Conservation (phyloP, 805 yeast species). For the Yamadazyma scolyti region DNA sequence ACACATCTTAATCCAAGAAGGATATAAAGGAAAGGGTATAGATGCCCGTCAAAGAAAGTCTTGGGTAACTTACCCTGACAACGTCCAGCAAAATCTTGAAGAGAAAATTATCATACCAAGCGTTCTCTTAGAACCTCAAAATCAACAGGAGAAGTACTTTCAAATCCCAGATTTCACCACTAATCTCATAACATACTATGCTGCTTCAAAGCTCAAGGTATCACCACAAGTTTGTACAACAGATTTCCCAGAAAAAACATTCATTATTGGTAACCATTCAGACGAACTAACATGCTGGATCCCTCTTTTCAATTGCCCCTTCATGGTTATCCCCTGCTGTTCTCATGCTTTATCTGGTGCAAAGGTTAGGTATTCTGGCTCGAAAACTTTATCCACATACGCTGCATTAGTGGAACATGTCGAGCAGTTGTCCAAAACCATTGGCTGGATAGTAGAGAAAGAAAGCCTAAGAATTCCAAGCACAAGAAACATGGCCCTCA, state of each 20-base stretch:
- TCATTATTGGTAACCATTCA: constrained; percentile 90
- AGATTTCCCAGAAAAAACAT: constrained; percentile 67
- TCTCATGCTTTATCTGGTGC: constrained; percentile 84
- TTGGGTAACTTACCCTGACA: constrained; percentile 74
- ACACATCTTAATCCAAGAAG: constrained; percentile 71
- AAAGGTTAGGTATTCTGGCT: constrained; percentile 59
- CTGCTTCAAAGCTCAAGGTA: constrained; percentile 48
- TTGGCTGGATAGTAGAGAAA: constrained; percentile 82
- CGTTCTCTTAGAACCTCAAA: constrained; percentile 63
- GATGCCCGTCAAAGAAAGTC: constrained; percentile 90
- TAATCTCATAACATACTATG: constrained; percentile 51
- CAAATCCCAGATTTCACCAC: constrained; percentile 40
- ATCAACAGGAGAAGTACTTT: constrained; percentile 62
- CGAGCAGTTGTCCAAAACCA: constrained; percentile 56
- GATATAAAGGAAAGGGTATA: constrained; percentile 77
- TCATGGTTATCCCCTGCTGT: constrained; percentile 92
- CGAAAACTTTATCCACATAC: constrained; percentile 56
- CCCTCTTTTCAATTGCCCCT: constrained; percentile 82
- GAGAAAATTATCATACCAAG: constrained; percentile 87
- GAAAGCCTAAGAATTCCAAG: constrained; percentile 93
- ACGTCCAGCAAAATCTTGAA: constrained; percentile 52
- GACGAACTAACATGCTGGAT: constrained; percentile 96
- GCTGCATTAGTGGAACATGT: constrained; percentile 86
- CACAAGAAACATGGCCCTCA: constrained; percentile 86
- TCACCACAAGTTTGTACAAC: constrained; percentile 52